Evolutionary conservation across 1,139 yeast genomes (phyloP), one percentile per base, ranked within the genome.

Genomic region (Pneumocystis sp.): DNA sequence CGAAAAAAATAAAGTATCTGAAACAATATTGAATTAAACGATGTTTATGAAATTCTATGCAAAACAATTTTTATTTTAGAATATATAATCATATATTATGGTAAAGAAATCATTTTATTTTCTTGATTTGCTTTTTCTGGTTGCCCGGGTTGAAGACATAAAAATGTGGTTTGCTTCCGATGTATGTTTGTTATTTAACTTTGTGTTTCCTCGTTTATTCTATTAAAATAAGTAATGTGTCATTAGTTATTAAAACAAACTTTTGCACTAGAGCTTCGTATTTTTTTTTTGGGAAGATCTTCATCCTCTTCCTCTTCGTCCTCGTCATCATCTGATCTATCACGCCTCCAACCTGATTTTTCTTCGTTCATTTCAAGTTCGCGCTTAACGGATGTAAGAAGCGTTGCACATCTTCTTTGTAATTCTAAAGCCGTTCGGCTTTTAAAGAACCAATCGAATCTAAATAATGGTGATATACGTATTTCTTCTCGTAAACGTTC

Each of bases 361-460:
- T 44, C 65, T 7, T 44, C 44, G 12, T 66, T 63, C 12, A 87
- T 87, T 68, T 89, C 96, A 68, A 81, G 80, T 71, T 93, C 97
- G 71, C 91, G 82, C 0, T 89, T 83, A 35, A 93, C 81, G 4
- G 95, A 87, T 45, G 89, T 78, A 63, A 93, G 76, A 66, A 93
- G 77, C 0, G 97, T 90, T 64, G 83, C 85, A 61, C 90, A 84
- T 71, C 98, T 82, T 74, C 97, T 82, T 8, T 89, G 84, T 61
- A 93, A 73, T 72, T 93, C 98, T 68, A 85, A 86, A 0, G 96
- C 84, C 0, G 96, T 86, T 70, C 98, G 81, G 0, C 96, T 87
- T 68, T 83, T 79, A 73, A 93, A 83, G 74, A 85, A 93, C 95
- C 96, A 93, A 72, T 93, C 96, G 74, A 89, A 93, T 64, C 83